Base-by-base conservation (phyloP, 148 eudicot species). In the Nepenthes mirabilis region DNA sequence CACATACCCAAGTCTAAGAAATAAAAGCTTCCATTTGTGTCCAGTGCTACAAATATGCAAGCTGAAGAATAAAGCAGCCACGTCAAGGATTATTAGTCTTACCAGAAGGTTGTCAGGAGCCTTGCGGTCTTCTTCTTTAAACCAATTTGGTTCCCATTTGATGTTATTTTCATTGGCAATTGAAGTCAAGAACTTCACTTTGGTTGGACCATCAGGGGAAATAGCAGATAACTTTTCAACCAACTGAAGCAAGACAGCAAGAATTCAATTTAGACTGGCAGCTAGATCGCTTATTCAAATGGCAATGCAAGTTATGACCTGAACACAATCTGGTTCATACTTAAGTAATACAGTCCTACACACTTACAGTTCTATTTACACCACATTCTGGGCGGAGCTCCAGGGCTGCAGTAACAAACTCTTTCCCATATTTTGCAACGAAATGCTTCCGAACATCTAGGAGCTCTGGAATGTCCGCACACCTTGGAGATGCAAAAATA, bases 401-500 rank as follows among this genome's bases (percentile, higher is more conserved):
- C 48, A 70, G 43, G 57, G 99, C 99, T 50, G 95, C 85, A 55
- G 76, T 33, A 32, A 66, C 75, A 62, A 93, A 88, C 11, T 88
- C 96, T 74, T 88, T 88, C 34, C 99, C 99, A 70, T 93, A 93
- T 76, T 93, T 93, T 59, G 89, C 85, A 36, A 79, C 72, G 56
- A 93, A 74, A 50, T 86, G 96, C 77, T 88, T 93, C 62, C 82
- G 79, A 23, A 84, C 74, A 74, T 93, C 99, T 64, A 51, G 55
- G 52, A 93, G 85, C 80, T 93, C 99, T 50, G 86, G 79, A 67
- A 93, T 81, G 59, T 93, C 99, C 49, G 85, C 80, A 79, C 99
- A 93, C 72, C 99, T 88, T 59, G 96, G 99, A 60, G 96, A 72
- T 57, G 96, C 99, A 83, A 88, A 93, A 66, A 88, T 73, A 62